Evolutionary conservation across 345 rosid species (phyloP).

Genomic region (Euphorbia lathyris): DNA sequence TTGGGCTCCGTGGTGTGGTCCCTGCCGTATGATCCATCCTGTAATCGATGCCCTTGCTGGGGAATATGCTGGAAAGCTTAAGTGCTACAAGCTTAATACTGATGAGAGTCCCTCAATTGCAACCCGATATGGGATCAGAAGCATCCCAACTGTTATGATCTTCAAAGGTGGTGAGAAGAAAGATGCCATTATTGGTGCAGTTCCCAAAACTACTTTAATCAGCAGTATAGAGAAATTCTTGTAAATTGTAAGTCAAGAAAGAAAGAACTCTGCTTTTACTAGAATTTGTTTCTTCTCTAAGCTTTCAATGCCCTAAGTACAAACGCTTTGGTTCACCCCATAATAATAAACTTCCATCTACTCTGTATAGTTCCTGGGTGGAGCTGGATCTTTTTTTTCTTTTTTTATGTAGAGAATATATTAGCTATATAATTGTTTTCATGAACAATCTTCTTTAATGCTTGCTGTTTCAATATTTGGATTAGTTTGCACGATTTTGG

Average conservation of each 20-base stretch:
- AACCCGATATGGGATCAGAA: conserved; percentile 41
- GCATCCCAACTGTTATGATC: conserved; percentile 52
- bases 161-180: conserved; percentile 49
- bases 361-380: conserved; percentile 31
- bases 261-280: conserved; percentile 11
- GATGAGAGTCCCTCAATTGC: conserved; percentile 45
- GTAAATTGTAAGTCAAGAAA: conserved; percentile 20
- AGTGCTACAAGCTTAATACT: conserved; percentile 46
- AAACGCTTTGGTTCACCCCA: conserved; percentile 2
- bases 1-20: conserved; percentile 65
- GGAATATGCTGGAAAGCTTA: conserved; percentile 45
- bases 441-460: not conserved
- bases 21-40: conserved; percentile 53
- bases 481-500: not conserved
- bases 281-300: conserved; percentile 1
- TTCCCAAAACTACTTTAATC: conserved; percentile 41
- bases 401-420: conserved; percentile 8
- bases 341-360: conserved; percentile 13
- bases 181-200: conserved; percentile 49
- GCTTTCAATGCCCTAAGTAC: conserved; percentile 8
- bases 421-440: conserved; percentile 4
- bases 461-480: not conserved
- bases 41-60: conserved; percentile 40
- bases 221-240: conserved; percentile 43
- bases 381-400: conserved; percentile 16